Conservation (phyloP, 2,329 filamentous ascomycete genomes). For the Penicillium sp. region DNA sequence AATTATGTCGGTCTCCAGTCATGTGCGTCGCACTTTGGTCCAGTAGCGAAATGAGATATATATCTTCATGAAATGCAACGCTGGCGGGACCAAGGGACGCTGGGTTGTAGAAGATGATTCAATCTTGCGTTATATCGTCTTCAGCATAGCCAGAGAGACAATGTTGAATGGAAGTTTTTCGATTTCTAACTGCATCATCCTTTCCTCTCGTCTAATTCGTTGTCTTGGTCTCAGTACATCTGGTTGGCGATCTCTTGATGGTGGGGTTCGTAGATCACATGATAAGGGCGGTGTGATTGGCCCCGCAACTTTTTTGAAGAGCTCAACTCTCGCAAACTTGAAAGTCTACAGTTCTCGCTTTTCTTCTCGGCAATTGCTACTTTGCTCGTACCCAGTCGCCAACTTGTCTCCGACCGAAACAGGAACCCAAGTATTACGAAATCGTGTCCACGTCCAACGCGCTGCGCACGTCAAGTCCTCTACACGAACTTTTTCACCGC, state of each 20-base stretch:
- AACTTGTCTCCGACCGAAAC: background rate
- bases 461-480: background rate
- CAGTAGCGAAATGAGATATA: slow-evolving; percentile 13
- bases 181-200: background rate
- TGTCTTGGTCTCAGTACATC: too few relatives aligned
- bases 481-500: slow-evolving; percentile 5
- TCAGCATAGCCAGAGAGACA: slow-evolving; percentile 18
- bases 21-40: slow-evolving; percentile 2
- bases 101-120: slow-evolving; percentile 16
- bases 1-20: slow-evolving; percentile 10
- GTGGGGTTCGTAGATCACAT: slow-evolving; percentile 8
- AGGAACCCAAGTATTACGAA: background rate
- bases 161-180: slow-evolving; percentile 9
- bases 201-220: background rate
- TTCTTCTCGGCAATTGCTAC: background rate
- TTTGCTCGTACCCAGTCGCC: background rate
- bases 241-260: too few relatives aligned
- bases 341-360: background rate
- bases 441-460: background rate
- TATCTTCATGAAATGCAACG: slow-evolving; percentile 12
- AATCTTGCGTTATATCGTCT: slow-evolving; percentile 14
- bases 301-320: slow-evolving; percentile 27
- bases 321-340: slow-evolving; percentile 19
- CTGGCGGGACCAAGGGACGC: slow-evolving; percentile 4
- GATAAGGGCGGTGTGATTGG: slow-evolving; percentile 19